Percentiles rank a stretch among this genome's conserved stretches.
Evolutionary conservation across 306 rosid species (phyloP).

Genomic region (apple (Malus domestica)): ASM211411v1 NC_041803.1:13353001-13353500

Average conservation of each 20-base stretch:
- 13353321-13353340: neutral
- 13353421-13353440: no score
- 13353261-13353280: neutral
- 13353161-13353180: neutral
- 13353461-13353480: no score
- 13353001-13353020: neutral
- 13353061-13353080: no score
- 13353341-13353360: neutral
- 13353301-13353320: neutral
- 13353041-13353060: neutral
- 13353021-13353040: neutral
- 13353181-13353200: neutral
- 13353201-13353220: neutral
- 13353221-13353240: neutral
- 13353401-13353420: no score
- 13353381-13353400: no score
- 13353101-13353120: neutral
- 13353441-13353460: no score
- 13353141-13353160: no score
- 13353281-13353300: neutral
- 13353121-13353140: neutral
- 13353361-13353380: no score
- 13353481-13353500: no score
- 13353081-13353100: neutral
- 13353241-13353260: neutral